Conservation (phyloP, 345 rosid genomes). For the Gossypium ekmanianum region DNA sequence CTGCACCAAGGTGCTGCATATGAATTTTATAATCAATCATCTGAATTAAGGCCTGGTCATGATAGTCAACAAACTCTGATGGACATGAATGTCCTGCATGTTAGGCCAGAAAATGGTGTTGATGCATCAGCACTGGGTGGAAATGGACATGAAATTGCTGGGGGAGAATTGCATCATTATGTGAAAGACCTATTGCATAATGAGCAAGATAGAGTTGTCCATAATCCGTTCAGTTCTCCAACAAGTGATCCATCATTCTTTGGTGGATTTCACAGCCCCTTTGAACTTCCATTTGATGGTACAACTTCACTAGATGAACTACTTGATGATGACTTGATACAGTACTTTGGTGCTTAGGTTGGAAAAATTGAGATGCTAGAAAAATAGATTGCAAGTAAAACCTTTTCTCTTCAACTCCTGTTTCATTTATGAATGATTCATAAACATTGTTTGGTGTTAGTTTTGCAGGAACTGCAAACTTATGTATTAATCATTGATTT, state of each 20-base stretch:
- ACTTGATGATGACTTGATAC: conserved; percentile 32
- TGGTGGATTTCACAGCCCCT: conserved; percentile 32
- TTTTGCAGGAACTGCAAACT: conserved; percentile 11
- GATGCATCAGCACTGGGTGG: conserved; percentile 31
- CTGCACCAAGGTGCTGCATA: conserved; percentile 41
- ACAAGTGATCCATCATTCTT: conserved; percentile 42
- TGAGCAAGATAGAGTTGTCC: conserved; percentile 59
- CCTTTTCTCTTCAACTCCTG: conserved; percentile 14
- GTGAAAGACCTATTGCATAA: conserved; percentile 38
- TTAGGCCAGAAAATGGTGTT: conserved; percentile 37
- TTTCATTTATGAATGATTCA: background rate
- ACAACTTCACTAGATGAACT: conserved; percentile 24
- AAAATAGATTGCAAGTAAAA: conserved; percentile 26
- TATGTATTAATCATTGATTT: conserved; percentile 13
- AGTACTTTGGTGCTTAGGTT: conserved; percentile 37
- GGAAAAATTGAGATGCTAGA: conserved; percentile 25
- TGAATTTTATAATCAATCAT: conserved; percentile 39
- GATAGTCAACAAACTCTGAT: conserved; percentile 42
- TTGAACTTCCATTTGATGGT: conserved; percentile 24
- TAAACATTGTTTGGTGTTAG: background rate
- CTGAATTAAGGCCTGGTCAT: conserved; percentile 41
- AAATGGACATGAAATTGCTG: conserved; percentile 37
- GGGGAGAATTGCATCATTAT: conserved; percentile 37
- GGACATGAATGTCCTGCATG: conserved; percentile 32
- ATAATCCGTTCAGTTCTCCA: conserved; percentile 55